These are phyloP conservation scores for Naganishia cerealis DNA, from an alignment of 1,284 basidiomycete species.

Conservation along the genomic window DNA sequence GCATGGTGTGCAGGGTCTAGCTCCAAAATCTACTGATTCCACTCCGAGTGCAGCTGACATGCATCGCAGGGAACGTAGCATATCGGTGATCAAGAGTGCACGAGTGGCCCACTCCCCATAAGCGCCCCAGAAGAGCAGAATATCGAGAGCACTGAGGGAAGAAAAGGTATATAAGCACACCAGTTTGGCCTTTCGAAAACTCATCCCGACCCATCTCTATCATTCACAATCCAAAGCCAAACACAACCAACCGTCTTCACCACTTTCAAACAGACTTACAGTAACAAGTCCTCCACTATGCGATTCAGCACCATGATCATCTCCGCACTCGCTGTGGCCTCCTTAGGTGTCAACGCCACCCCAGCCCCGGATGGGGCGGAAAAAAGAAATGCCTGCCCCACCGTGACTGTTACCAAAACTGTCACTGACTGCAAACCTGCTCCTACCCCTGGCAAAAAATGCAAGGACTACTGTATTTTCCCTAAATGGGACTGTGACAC, in stretches of 20 bases:
- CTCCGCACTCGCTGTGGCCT: conserved; percentile 3
- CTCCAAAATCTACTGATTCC: too few relatives aligned
- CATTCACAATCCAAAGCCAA: neutral
- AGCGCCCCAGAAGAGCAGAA: neutral
- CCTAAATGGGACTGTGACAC: neutral
- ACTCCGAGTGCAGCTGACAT: too few relatives aligned
- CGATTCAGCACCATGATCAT: conserved; percentile 17
- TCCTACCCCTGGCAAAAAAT: neutral
- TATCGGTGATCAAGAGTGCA: neutral
- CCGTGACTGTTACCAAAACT: neutral
- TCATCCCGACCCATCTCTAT: neutral
- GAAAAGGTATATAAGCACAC: conserved; percentile 1
- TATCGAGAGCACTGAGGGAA: neutral
- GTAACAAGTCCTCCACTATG: neutral
- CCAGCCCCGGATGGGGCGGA: neutral
- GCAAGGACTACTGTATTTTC: neutral
- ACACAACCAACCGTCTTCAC: neutral
- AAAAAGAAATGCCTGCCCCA: neutral
- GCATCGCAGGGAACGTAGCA: neutral
- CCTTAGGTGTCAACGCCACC: neutral
- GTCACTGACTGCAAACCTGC: neutral
- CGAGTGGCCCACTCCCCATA: too few relatives aligned
- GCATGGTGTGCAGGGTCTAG: too few relatives aligned
- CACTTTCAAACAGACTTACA: neutral
- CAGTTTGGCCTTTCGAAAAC: neutral